Conservation (phyloP, 2,329 filamentous ascomycete genomes). For the Emericellopsis cladophorae region DNA sequence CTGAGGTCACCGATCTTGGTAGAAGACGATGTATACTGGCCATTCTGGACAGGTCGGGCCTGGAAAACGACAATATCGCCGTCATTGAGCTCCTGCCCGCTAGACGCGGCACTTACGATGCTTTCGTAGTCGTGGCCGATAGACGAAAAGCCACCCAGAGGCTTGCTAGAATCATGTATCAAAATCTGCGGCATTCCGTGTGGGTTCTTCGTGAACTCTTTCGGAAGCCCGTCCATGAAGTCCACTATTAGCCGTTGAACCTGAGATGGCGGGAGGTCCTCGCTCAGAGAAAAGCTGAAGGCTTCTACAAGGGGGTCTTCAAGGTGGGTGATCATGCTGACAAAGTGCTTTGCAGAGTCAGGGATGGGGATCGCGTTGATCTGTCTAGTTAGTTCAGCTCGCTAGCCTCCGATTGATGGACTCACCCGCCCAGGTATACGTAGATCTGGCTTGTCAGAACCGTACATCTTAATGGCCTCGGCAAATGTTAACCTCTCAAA, state of each 20-base stretch:
- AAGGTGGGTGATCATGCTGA: slow-evolving; percentile 62
- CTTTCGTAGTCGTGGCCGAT: slow-evolving; percentile 58
- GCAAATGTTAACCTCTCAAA: slow-evolving; percentile 22
- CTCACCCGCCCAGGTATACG: slow-evolving; percentile 56
- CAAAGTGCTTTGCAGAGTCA: slow-evolving; percentile 44
- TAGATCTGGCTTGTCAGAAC: slow-evolving; percentile 86
- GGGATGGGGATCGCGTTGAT: slow-evolving; percentile 53
- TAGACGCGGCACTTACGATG: slow-evolving; percentile 21
- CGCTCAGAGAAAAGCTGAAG: slow-evolving; percentile 51
- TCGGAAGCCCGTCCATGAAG: slow-evolving; percentile 57
- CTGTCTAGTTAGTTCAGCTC: slow-evolving; percentile 10
- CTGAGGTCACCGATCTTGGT: slow-evolving; percentile 61
- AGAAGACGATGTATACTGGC: slow-evolving; percentile 45
- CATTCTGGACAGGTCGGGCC: slow-evolving; percentile 54
- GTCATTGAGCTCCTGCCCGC: slow-evolving; percentile 29
- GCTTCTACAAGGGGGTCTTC: slow-evolving; percentile 60
- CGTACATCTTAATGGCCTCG: slow-evolving; percentile 60
- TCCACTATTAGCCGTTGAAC: slow-evolving; percentile 49
- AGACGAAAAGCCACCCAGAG: slow-evolving; percentile 63
- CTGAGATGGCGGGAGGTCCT: slow-evolving; percentile 32
- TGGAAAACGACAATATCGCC: slow-evolving; percentile 77
- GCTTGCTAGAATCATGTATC: slow-evolving; percentile 59
- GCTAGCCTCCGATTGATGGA: slow-evolving; percentile 1
- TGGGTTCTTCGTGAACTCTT: slow-evolving; percentile 51
- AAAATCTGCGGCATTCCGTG: slow-evolving; percentile 74